Evolutionary conservation across 2,329 filamentous ascomycete species (phyloP).

Genomic region (Penicillium brevicompactum): DNA sequence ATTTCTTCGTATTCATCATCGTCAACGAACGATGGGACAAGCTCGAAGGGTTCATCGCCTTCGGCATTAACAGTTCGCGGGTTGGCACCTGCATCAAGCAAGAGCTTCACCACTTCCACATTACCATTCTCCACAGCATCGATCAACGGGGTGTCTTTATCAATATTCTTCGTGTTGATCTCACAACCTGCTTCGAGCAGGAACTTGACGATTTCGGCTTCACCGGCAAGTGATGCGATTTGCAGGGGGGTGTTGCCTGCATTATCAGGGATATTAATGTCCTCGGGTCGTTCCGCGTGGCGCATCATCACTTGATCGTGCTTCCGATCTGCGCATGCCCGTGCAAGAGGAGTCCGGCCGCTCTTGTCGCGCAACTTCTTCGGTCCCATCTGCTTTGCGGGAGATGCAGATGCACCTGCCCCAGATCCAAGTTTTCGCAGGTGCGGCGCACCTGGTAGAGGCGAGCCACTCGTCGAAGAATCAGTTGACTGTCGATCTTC

Average conservation of each 20-base stretch:
- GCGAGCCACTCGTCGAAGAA: conserved; percentile 49
- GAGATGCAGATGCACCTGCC: conserved; percentile 57
- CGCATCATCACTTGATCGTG: conserved; percentile 75
- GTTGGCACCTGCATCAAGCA: conserved; percentile 86
- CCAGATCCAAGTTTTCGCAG: conserved; percentile 45
- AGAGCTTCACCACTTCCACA: conserved; percentile 78
- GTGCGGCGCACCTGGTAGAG: conserved; percentile 40
- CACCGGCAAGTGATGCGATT: conserved; percentile 86
- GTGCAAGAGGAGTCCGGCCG: conserved; percentile 85
- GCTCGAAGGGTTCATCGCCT: conserved; percentile 86
- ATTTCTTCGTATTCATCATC: conserved; percentile 72
- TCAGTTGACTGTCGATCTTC: conserved; percentile 49
- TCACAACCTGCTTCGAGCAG: conserved; percentile 83
- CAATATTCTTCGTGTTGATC: conserved; percentile 74
- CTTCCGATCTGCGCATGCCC: conserved; percentile 84
- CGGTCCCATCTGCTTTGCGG: conserved; percentile 66
- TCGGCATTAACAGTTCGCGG: conserved; percentile 89
- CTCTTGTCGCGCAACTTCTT: conserved; percentile 92
- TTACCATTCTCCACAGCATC: conserved; percentile 97
- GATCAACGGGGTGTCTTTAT: conserved; percentile 89
- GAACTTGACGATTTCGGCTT: conserved; percentile 82
- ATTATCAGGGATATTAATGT: conserved; percentile 87
- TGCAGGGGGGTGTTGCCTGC: conserved; percentile 96
- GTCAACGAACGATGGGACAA: conserved; percentile 73
- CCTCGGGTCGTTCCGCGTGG: conserved; percentile 77